Base-by-base conservation (phyloP, 345 rosid species). In the Lagerstroemia speciosa region DNA sequence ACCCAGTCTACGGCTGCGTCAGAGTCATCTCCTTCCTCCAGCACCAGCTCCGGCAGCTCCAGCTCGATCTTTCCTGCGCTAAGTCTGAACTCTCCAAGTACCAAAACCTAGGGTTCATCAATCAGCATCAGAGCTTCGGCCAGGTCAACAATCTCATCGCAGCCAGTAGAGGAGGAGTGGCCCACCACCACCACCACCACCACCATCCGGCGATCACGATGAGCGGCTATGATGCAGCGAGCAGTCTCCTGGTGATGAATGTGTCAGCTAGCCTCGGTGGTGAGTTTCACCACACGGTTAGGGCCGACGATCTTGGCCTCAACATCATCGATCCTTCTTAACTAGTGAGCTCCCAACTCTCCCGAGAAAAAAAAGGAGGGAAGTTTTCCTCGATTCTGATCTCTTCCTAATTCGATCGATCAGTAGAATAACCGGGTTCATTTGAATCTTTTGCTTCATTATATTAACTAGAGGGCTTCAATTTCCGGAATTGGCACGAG, bases 221-320 rank as follows among this genome's bases (percentile, higher is more conserved):
- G 81, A 70, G 68, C 75, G 83, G 77, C 73, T 86, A 85, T 57
- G 93, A 87, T 48, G 72, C 83, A 33, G 69, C 86, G 6, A 58
- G 62, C 1, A 78, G 88, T 73, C 82, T 92, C 68, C 86, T 89
- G 0, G 90, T 96, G 1, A 88, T 84, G 87, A 86, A 86, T 63
- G 83, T 82, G 20, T 79, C 88, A 0, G 78, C 87, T 3, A 79
- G 84, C 46, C 76, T 88, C 34, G 95, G 96, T 53, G 82, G 84
- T 45, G 97, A 84, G 86, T 93, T 85, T 62, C 98, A 93, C 82
- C 97, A 83, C 62, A 26, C 62, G 78, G 81, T 89, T 0, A 75
- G 97, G 66, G 82, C 96, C 0, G 97, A 95, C 2, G 83, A 85
- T 1, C 89, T 85, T 37, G 97, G 89, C 71, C 87, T 93, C 62